These are phyloP conservation scores for Fagus crenata DNA, from an alignment of 306 rosid genomes.

Conservation along the genomic window DNA sequence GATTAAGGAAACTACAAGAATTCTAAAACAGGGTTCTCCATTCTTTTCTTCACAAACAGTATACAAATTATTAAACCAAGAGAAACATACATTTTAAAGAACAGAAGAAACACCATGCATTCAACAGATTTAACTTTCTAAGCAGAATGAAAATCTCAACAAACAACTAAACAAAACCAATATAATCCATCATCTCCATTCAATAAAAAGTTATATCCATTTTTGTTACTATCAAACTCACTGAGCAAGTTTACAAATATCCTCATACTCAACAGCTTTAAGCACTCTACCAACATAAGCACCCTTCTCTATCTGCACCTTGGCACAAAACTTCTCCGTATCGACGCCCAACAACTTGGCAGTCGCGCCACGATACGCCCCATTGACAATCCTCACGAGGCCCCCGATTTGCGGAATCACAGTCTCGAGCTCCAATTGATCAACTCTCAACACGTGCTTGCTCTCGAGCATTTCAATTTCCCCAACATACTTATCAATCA, in stretches of 20 bases:
- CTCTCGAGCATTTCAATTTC: constrained; percentile 83
- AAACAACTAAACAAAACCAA: background rate
- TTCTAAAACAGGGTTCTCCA: no score
- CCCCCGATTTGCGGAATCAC: constrained; percentile 91
- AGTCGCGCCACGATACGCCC: constrained; percentile 77
- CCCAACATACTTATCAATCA: constrained; percentile 81
- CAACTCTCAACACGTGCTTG: constrained; percentile 87
- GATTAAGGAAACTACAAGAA: no score
- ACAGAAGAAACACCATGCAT: background rate
- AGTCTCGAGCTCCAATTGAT: constrained; percentile 82
- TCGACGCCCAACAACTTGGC: constrained; percentile 72
- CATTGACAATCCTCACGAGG: constrained; percentile 80
- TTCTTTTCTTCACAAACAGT: no score
- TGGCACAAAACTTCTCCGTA: constrained; percentile 65
- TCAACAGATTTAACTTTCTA: background rate
- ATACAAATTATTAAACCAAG: background rate
- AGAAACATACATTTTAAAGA: background rate
- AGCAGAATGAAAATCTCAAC: background rate
- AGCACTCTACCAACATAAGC: constrained; percentile 83
- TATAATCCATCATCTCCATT: background rate
- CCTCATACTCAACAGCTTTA: constrained; percentile 79
- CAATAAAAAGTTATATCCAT: background rate
- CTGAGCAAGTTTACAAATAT: constrained; percentile 61
- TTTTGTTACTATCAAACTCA: constrained; percentile 22
- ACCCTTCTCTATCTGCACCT: constrained; percentile 92